phyloP scores from a whole-genome alignment of 169 alveolate genomes.

The Fabrea salina region DNA sequence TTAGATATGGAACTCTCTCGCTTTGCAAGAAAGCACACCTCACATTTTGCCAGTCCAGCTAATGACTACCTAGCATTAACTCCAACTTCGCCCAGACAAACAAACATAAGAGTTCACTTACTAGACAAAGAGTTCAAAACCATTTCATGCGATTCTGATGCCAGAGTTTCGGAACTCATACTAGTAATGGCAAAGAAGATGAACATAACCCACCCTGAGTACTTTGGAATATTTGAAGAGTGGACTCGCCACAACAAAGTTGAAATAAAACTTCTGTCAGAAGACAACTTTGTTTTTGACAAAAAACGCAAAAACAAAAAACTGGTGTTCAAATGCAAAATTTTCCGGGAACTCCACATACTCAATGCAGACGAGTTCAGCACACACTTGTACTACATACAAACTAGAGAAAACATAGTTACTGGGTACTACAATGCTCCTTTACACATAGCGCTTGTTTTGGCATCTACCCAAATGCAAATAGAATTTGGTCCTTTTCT shows the following conservation, averaged over 20 bases:
- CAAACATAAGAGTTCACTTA: not conserved
- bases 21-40: too few relatives aligned
- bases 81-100: not conserved
- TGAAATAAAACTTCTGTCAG: not conserved
- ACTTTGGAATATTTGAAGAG: slow-evolving; percentile 10
- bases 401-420: slow-evolving; percentile 1
- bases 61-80: too few relatives aligned
- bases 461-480: slow-evolving; percentile 19
- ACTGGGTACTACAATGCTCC: slow-evolving; percentile 3
- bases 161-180: not conserved
- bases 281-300: not conserved
- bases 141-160: not conserved
- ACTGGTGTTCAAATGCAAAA: not conserved
- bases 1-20: too few relatives aligned
- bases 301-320: not conserved
- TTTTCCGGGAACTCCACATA: slow-evolving; percentile 4
- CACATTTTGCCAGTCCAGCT: too few relatives aligned
- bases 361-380: not conserved
- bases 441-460: not conserved
- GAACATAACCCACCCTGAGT: not conserved
- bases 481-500: slow-evolving; percentile 25
- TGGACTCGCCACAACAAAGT: not conserved
- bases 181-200: slow-evolving; percentile 1
- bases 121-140: slow-evolving; percentile 25
- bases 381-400: slow-evolving; percentile 4